phyloP scores from a whole-genome alignment of 2,329 filamentous ascomycete genomes.

The Colletotrichum noveboracense region DNA sequence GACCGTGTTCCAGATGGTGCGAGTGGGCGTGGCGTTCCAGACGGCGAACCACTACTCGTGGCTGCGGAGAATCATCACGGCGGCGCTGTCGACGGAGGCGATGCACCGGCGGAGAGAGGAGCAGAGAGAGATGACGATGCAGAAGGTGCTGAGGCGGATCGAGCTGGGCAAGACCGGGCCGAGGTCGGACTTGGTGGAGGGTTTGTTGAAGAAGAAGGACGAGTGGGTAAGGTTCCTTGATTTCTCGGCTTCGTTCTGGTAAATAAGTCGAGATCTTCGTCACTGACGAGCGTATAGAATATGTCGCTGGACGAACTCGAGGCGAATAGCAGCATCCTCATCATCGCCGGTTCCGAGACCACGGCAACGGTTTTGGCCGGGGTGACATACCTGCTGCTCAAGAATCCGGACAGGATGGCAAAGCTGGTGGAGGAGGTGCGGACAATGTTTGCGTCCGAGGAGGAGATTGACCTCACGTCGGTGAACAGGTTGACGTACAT shows the following conservation, averaged over 20 bases:
- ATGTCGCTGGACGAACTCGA: conserved; percentile 16
- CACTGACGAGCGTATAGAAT: not conserved
- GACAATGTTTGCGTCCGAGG: conserved; percentile 32
- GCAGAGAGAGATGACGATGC: not conserved
- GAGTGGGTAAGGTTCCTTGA: too few species aligned
- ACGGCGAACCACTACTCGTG: not conserved
- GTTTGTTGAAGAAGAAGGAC: conserved; percentile 19
- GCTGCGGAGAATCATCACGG: not conserved
- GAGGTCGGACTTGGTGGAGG: conserved; percentile 18
- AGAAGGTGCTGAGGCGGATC: conserved; percentile 20
- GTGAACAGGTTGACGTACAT: conserved; percentile 40
- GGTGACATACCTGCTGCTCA: conserved; percentile 30
- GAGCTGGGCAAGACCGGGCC: conserved; percentile 6
- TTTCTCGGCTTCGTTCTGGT: too few species aligned
- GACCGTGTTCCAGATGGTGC: not conserved
- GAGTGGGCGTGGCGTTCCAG: not conserved
- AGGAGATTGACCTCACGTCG: conserved; percentile 40
- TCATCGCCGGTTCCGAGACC: conserved; percentile 38
- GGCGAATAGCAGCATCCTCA: conserved; percentile 18
- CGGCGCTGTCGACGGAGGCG: not conserved
- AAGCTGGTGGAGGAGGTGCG: conserved; percentile 43
- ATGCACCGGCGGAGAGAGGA: not conserved
- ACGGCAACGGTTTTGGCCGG: conserved; percentile 36
- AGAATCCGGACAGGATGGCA: conserved; percentile 32
- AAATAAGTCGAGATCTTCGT: not conserved